Conservation (phyloP, 2,329 filamentous ascomycete genomes). For the Coniochaeta ligniaria region DNA sequence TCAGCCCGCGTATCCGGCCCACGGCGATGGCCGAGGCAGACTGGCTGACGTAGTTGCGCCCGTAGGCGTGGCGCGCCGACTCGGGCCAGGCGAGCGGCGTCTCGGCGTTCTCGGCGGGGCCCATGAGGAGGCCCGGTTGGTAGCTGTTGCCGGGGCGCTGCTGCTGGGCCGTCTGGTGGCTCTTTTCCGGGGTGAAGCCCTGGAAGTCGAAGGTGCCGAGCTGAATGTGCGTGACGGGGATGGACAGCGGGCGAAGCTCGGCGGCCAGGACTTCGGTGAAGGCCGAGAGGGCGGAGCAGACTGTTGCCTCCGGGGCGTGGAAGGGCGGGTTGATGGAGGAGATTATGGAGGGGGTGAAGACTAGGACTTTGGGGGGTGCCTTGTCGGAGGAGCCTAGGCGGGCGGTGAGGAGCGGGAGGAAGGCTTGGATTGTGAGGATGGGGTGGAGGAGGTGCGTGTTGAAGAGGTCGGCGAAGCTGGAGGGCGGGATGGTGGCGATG, state of each 20-base stretch:
- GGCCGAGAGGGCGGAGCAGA: conserved; percentile 79
- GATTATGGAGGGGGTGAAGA: conserved; percentile 75
- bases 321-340: conserved; percentile 73
- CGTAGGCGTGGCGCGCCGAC: conserved; percentile 52
- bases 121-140: conserved; percentile 27
- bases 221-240: conserved; percentile 80
- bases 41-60: conserved; percentile 52
- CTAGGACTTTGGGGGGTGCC: conserved; percentile 59
- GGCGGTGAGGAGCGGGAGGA: conserved; percentile 70
- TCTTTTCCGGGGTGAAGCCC: conserved; percentile 45
- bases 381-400: conserved; percentile 47
- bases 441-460: conserved; percentile 89
- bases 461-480: conserved; percentile 80
- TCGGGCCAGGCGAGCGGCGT: conserved; percentile 59
- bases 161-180: neutral
- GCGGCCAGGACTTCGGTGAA: conserved; percentile 75
- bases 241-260: conserved; percentile 68
- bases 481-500: conserved; percentile 77
- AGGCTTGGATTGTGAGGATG: conserved; percentile 80
- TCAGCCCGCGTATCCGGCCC: conserved; percentile 49
- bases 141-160: conserved; percentile 15
- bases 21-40: conserved; percentile 48
- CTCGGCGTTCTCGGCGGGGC: conserved; percentile 39
- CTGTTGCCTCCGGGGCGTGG: conserved; percentile 77
- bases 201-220: conserved; percentile 86